Evolutionary conservation across 352 stramenopile species (phyloP).

Genomic region (Achlya hypogyna): DNA sequence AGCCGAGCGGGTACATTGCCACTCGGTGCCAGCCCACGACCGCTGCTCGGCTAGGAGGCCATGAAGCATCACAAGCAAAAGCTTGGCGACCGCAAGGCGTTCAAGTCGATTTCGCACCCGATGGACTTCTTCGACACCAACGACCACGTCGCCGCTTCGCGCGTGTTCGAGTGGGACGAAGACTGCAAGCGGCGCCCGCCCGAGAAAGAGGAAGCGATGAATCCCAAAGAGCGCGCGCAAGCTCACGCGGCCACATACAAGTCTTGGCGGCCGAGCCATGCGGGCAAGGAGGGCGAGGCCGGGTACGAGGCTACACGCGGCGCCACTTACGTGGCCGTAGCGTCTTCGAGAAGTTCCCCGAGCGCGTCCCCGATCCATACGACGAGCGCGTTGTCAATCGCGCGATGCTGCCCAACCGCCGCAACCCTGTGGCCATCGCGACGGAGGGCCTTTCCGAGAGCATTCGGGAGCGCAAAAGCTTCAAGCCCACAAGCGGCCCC

Average conservation of each 20-base stretch:
- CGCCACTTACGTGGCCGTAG: constrained; percentile 13
- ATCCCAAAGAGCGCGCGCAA: constrained; percentile 55
- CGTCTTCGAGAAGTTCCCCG: constrained; percentile 60
- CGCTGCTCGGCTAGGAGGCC: constrained; percentile 23
- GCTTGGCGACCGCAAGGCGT: constrained; percentile 58
- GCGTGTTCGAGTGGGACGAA: constrained; percentile 58
- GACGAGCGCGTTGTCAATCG: constrained; percentile 62
- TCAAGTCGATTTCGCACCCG: constrained; percentile 54
- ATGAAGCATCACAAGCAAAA: constrained; percentile 36
- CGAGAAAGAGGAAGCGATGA: constrained; percentile 53
- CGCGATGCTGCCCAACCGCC: constrained; percentile 56
- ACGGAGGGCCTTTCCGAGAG: constrained; percentile 45
- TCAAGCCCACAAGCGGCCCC: constrained; percentile 46
- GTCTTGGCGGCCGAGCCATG: constrained; percentile 57
- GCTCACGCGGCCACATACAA: constrained; percentile 47
- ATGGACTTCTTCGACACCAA: constrained; percentile 69
- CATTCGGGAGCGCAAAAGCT: constrained; percentile 59
- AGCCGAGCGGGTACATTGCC: neutral
- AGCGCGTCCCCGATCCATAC: constrained; percentile 53
- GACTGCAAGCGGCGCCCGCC: constrained; percentile 47
- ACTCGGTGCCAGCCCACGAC: neutral
- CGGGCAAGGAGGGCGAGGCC: constrained; percentile 49
- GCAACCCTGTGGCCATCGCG: constrained; percentile 59
- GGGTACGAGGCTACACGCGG: constrained; percentile 26
- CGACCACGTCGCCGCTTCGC: constrained; percentile 53